Conservation (phyloP, 2,329 filamentous ascomycete species). For the Fusarium falciforme region DNA sequence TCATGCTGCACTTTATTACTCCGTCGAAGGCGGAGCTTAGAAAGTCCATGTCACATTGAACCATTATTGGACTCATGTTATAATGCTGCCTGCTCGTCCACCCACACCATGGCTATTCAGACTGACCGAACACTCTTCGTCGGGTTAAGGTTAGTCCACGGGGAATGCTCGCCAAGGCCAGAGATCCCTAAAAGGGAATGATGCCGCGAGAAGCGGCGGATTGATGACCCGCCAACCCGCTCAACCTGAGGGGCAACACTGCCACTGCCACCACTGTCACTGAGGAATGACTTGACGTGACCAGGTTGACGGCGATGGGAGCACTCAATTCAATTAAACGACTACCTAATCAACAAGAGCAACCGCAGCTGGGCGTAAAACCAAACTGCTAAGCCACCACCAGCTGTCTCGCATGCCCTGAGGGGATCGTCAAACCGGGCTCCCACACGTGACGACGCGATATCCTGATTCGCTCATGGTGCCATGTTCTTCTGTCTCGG, state of each 20-base stretch:
- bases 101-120: not conserved
- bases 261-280: conserved; percentile 30
- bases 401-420: not conserved
- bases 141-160: conserved; percentile 3
- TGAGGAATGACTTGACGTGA: not conserved
- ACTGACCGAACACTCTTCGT: not conserved
- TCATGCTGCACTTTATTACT: not conserved
- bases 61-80: not conserved
- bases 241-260: conserved; percentile 21
- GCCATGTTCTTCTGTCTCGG: conserved; percentile 8
- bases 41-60: not conserved
- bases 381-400: conserved; percentile 1
- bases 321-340: not conserved
- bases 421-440: conserved; percentile 20
- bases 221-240: conserved; percentile 45
- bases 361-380: conserved; percentile 23
- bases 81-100: not conserved
- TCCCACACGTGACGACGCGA: conserved; percentile 36
- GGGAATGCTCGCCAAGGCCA: not conserved
- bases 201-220: conserved; percentile 42
- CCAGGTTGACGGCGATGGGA: not conserved
- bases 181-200: conserved; percentile 24
- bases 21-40: not conserved
- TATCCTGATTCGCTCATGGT: conserved; percentile 34
- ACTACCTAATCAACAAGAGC: not conserved